Evolutionary conservation across 331 rosid genomes (phyloP), one percentile per base, ranked within the genome.

Genomic region (Quercus tomentella): DNA sequence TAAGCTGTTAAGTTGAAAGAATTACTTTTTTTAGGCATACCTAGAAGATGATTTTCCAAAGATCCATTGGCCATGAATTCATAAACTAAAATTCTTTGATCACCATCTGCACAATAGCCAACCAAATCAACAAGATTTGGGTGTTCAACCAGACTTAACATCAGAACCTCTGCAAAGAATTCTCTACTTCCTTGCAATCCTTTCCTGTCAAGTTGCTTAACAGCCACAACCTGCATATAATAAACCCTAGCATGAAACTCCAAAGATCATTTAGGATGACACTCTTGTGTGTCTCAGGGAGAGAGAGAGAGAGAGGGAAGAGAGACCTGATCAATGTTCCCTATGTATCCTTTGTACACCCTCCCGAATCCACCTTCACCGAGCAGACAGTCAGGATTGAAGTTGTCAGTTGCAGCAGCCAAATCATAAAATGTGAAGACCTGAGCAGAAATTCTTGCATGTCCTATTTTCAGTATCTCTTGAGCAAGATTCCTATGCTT

Each of bases 321-420:
- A 41, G 43, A 54, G 14, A 87, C 95, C 76, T 83, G 80, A 8
- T 82, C 76, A 28, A 78, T 14, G 65, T 86, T 86, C 20, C 84
- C 67, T 20, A 90, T n/a, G 84, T 84, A 79, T 49, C 93, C 97
- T 82, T 83, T 90, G 80, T 90, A 90, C 15, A 90, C 95, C 76
- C 49, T 89, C 49, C 97, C 97, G 17, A 90, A 90, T 83, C 97
- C 95, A 77, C 97, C 97, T 87, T 89, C 93, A 0, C 95, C 97
- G 12, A 89, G 11, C 35, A 82, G 79, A 73, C 68, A 56, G 31
- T 81, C 89, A 45, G 86, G 30, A 80, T 77, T 79, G 83, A 86
- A 92, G 28, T 86, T 81, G 16, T 86, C 88, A 4, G 97, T 90
- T 23, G 95, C 89, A 1, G 75, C 83, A 15, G 69, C 74, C 0